Conservation (phyloP, 2,329 filamentous ascomycete species). For the Emmonsia crescens region DNA sequence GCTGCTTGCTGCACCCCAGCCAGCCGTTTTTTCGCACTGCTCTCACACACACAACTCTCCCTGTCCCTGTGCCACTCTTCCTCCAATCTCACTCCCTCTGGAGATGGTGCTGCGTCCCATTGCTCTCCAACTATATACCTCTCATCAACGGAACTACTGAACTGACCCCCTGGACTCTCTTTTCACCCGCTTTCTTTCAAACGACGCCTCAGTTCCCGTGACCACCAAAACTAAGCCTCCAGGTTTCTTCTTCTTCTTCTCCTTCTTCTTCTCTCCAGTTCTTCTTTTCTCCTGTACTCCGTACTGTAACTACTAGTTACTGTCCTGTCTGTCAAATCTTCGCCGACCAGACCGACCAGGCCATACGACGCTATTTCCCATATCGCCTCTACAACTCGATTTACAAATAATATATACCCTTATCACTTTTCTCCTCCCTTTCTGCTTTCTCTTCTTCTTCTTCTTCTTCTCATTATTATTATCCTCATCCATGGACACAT, state of each 20-base stretch:
- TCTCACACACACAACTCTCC: background rate
- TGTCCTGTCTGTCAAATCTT: too few relatives aligned
- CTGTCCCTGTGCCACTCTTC: background rate
- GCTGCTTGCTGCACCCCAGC: background rate
- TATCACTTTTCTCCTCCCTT: background rate
- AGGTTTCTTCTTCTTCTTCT: background rate
- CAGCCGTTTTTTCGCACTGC: background rate
- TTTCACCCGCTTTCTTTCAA: too few relatives aligned
- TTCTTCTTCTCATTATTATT: background rate
- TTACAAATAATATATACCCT: too few relatives aligned
- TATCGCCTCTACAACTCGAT: background rate
- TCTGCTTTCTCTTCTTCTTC: background rate
- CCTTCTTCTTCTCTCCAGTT: background rate
- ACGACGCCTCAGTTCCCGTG: background rate
- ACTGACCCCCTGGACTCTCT: background rate
- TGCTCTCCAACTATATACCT: constrained; percentile 1
- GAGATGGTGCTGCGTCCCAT: constrained; percentile 1
- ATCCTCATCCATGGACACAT: constrained; percentile 1
- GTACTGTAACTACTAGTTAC: too few relatives aligned
- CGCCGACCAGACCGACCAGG: background rate
- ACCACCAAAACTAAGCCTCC: background rate
- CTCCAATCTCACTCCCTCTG: background rate
- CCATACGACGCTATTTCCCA: background rate
- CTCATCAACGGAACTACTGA: constrained; percentile 1
- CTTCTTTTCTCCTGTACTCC: too few relatives aligned